A percentile compares a stretch with the other conserved stretches of the same genome.
phyloP scores from a whole-genome alignment of 768 basidiomycete genomes.

The Russula sp. region DNA sequence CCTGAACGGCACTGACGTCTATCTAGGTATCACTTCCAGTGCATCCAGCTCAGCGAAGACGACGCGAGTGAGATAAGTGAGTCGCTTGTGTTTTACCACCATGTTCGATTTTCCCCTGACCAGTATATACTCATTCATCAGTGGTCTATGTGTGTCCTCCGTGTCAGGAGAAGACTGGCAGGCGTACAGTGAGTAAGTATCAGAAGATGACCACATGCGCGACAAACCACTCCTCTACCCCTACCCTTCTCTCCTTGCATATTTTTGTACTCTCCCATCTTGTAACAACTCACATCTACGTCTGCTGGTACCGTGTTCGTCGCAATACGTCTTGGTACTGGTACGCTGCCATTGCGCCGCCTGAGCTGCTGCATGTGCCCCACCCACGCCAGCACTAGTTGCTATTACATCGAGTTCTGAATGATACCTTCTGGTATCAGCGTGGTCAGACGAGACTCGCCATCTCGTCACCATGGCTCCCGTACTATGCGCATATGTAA shows the following conservation, averaged over 20 bases:
- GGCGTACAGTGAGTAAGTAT: constrained; percentile 69
- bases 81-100: constrained; percentile 27
- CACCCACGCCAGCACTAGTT: constrained; percentile 4
- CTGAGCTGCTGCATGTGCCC: constrained; percentile 19
- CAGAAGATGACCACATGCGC: constrained; percentile 19
- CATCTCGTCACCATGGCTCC: background rate
- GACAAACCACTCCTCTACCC: background rate
- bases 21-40: constrained; percentile 70
- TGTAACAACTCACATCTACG: constrained; percentile 20
- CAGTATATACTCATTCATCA: constrained; percentile 23
- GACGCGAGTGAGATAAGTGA: constrained; percentile 71
- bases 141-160: constrained; percentile 50
- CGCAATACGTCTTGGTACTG: constrained; percentile 13
- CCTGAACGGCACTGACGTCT: background rate
- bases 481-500: constrained; percentile 13
- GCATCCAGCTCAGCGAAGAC: constrained; percentile 50
- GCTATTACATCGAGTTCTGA: constrained; percentile 17
- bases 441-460: constrained; percentile 11
- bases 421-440: constrained; percentile 11
- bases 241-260: background rate
- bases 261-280: constrained; percentile 21
- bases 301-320: constrained; percentile 16
- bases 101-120: constrained; percentile 1
- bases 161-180: constrained; percentile 53
- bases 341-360: constrained; percentile 11